Percentiles rank a stretch among this genome's conserved stretches.
These are phyloP conservation scores for Ceratobasidium sp. DNA, from an alignment of 1,284 basidiomycete species.

Conservation along the genomic window DNA sequence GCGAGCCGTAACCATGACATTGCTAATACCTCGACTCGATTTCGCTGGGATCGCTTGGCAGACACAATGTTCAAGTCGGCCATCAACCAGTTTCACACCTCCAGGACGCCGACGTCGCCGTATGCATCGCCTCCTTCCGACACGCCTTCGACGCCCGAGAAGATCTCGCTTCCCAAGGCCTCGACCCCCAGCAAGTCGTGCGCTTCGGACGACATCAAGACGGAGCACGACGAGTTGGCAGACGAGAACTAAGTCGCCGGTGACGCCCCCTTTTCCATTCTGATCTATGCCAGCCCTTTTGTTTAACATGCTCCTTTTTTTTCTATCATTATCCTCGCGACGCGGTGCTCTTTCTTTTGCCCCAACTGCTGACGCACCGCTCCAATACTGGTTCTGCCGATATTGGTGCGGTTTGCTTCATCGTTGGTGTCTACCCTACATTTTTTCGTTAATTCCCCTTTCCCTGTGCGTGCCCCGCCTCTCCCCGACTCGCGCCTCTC, in stretches of 20 bases:
- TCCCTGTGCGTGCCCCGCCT: neutral
- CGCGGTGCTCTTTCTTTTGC: too few relatives aligned
- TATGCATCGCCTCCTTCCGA: neutral
- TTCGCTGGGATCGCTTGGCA: neutral
- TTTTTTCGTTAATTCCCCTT: neutral
- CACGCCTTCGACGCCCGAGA: too few relatives aligned
- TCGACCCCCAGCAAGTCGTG: too few relatives aligned
- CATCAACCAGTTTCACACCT: neutral
- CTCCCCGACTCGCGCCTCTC: neutral
- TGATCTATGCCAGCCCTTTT: neutral
- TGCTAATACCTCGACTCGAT: too few relatives aligned
- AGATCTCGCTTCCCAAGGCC: too few relatives aligned
- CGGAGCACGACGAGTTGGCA: conserved; percentile 3
- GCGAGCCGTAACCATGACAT: neutral
- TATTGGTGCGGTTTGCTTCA: neutral
- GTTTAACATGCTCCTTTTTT: neutral
- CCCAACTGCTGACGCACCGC: too few relatives aligned
- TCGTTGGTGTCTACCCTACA: neutral
- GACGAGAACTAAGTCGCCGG: neutral
- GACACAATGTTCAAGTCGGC: neutral
- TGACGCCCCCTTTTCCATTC: neutral
- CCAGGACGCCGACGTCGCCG: neutral
- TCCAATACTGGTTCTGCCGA: too few relatives aligned
- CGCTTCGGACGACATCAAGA: too few relatives aligned
- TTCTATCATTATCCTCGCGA: neutral